Evolutionary conservation across 108 stramenopile species (phyloP), one percentile per base, ranked within the genome.

Genomic region (Cyclotella baltica): DNA sequence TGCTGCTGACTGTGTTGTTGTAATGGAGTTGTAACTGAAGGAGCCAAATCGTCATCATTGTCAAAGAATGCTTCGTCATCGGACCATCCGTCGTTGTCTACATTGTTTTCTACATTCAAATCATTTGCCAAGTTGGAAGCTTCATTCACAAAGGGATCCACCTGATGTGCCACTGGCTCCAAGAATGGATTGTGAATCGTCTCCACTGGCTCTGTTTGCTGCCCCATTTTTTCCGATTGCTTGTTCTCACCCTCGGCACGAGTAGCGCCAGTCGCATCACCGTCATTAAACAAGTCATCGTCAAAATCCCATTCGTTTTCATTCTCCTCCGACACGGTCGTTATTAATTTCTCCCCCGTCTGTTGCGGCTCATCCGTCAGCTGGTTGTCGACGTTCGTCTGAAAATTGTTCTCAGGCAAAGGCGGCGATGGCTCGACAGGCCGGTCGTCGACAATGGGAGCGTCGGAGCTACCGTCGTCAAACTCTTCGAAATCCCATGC

Each of bases 51-150:
- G n/a, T 38, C 78, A 16, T 80, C 78, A 23, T 80, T 63, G 53
- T 66, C 55, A n/a, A 80, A 80, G 51, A 64, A 71, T 25, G 31
- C 38, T 71, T 80, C 78, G 10, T 80, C 78, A 51, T 80, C 78
- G 1, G 78, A 80, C 78, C 78, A 80, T 40, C 78, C 78, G 18
- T 53, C 72, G 3, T 34, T 66, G 16, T 34, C 59, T 1, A 11
- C 3, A 61, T 34, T n/a, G 13, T 61, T 15, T 11, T 4, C 11
- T 10, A 13, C 3, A 2, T 16, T 16, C 2, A 1, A 13, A 33
- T 61, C 34, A 25, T 55, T 6, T 25, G 22, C 25, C 13, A n/a
- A 4, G n/a, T n/a, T 52, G 11, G 51, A n/a, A 4, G 51, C 18
- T 52, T 10, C 51, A 52, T 10, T 13, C n/a, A 13, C 10, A 13